Percentiles rank a stretch among this genome's conserved stretches.
These are phyloP conservation scores for Citrus reticulata DNA, from an alignment of 345 rosid genomes.

Conservation along the genomic window DNA sequence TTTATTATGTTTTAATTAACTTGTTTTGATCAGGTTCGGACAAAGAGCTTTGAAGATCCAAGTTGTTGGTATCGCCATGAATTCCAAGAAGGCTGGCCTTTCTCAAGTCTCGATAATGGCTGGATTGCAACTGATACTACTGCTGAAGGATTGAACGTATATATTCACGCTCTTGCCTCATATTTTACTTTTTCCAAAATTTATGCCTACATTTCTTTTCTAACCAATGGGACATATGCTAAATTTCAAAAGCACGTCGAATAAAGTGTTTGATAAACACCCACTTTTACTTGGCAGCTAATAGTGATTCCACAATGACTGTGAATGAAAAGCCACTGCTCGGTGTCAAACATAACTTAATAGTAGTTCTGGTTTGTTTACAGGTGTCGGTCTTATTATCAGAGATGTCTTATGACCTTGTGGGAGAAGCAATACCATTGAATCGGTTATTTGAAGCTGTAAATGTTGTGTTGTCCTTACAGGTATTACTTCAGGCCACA, in stretches of 20 bases:
- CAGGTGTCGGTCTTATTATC: not conserved
- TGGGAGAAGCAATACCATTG: not conserved
- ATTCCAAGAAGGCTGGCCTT: constrained; percentile 66
- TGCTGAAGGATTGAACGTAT: not conserved
- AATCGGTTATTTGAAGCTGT: not conserved
- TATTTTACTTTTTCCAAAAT: not conserved
- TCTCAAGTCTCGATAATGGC: constrained; percentile 36
- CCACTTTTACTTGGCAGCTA: too few species aligned
- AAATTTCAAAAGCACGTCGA: not conserved
- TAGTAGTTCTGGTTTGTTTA: not conserved
- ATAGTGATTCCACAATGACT: too few species aligned
- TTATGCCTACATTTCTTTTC: not conserved
- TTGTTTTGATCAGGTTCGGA: constrained; percentile 27
- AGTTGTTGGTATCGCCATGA: constrained; percentile 52
- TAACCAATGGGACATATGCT: not conserved
- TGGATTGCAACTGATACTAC: not conserved
- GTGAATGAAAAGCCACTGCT: too few species aligned
- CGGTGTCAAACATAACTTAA: too few species aligned
- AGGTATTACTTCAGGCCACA: not conserved
- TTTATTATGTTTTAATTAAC: not conserved
- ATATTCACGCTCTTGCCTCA: not conserved
- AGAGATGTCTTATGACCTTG: not conserved
- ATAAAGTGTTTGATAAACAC: not conserved
- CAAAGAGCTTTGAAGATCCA: constrained; percentile 24
- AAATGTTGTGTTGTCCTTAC: not conserved